phyloP scores from a whole-genome alignment of 2,329 filamentous ascomycete species.

The Nigrospora oryzae region DNA sequence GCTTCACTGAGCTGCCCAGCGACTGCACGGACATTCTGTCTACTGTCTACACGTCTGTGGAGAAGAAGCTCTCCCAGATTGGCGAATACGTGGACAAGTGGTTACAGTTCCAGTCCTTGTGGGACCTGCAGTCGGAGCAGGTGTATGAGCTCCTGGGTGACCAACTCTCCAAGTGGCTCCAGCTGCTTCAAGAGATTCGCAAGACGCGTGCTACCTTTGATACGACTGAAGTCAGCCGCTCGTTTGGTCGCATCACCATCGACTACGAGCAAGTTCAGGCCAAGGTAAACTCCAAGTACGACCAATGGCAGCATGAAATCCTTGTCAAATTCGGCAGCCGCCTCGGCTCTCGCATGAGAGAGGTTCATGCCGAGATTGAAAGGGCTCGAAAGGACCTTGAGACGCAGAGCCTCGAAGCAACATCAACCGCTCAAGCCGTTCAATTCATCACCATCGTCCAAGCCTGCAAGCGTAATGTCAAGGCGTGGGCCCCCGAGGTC shows the following conservation, averaged over 20 bases:
- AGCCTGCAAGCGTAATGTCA: constrained; percentile 88
- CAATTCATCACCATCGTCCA: constrained; percentile 98
- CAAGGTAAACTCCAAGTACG: constrained; percentile 98
- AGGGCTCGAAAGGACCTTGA: constrained; percentile 87
- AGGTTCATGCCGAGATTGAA: constrained; percentile 86
- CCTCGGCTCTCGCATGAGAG: constrained; percentile 82
- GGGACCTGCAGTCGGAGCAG: constrained; percentile 94
- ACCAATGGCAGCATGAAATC: constrained; percentile 99
- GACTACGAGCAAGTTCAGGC: constrained; percentile 98
- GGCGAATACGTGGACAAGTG: constrained; percentile 90
- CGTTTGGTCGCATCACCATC: constrained; percentile 89
- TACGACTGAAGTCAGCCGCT: constrained; percentile 85
- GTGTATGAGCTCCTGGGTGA: constrained; percentile 90
- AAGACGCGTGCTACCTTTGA: constrained; percentile 96
- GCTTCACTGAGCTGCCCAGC: constrained; percentile 78
- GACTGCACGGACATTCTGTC: constrained; percentile 73
- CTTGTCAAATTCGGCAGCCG: constrained; percentile 85
- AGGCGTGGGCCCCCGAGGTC: constrained; percentile 90
- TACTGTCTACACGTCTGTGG: constrained; percentile 74
- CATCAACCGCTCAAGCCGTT: constrained; percentile 92
- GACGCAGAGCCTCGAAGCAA: constrained; percentile 83
- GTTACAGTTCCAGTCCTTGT: constrained; percentile 96
- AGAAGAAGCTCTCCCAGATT: constrained; percentile 73
- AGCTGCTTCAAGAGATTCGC: constrained; percentile 92
- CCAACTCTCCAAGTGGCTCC: constrained; percentile 85